Evolutionary conservation across 2,329 filamentous ascomycete genomes (phyloP).

Genomic region (Aspergillus glaucus): DNA sequence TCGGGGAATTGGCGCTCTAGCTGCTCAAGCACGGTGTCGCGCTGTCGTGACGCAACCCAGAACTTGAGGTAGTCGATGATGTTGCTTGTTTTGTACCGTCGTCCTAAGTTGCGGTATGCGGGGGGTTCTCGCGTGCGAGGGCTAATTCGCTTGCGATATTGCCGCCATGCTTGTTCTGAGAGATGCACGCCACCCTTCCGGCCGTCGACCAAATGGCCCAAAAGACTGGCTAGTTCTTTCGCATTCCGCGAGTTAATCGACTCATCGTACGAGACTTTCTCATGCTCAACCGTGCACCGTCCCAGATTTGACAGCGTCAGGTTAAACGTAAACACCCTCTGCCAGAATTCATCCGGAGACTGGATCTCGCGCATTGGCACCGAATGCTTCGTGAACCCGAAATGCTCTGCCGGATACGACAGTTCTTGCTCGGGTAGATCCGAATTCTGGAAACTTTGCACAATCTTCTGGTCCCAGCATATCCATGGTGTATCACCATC

Average conservation of each 20-base stretch:
- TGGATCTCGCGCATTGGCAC: constrained; percentile 37
- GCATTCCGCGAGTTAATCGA: constrained; percentile 29
- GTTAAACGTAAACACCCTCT: constrained; percentile 44
- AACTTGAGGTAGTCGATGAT: constrained; percentile 43
- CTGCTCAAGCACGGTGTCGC: constrained; percentile 21
- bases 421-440: constrained; percentile 32
- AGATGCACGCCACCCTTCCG: constrained; percentile 41
- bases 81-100: constrained; percentile 23
- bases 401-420: constrained; percentile 32
- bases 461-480: constrained; percentile 53
- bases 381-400: constrained; percentile 44
- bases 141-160: constrained; percentile 29
- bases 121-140: constrained; percentile 23
- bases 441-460: constrained; percentile 48
- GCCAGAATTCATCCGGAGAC: constrained; percentile 35
- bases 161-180: constrained; percentile 32
- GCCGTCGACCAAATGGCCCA: constrained; percentile 43
- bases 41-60: constrained; percentile 29
- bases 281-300: constrained; percentile 45
- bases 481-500: constrained; percentile 58
- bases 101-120: constrained; percentile 30
- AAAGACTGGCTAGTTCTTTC: constrained; percentile 34
- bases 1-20: constrained; percentile 26
- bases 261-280: constrained; percentile 50
- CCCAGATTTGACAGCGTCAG: constrained; percentile 45